A percentile compares a stretch with the other conserved stretches of the same genome.
Conservation (phyloP, 2,329 filamentous ascomycete species). For the Aspergillus nomiae region DNA sequence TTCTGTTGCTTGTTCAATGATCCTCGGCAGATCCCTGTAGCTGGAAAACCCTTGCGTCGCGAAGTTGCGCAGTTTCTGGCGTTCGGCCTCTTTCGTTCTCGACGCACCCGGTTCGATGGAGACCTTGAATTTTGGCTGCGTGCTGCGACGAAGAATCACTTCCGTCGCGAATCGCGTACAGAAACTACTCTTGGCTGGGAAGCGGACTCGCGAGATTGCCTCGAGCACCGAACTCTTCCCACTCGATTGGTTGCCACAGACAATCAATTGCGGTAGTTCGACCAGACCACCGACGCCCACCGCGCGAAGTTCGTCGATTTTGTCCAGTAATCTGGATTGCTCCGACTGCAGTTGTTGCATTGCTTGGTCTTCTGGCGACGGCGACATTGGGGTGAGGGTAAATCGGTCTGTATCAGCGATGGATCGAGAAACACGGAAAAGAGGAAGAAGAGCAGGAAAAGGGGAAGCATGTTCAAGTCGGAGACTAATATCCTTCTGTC, state of each 20-base stretch:
- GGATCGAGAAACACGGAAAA: background rate
- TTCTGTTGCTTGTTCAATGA: slow-evolving; percentile 57
- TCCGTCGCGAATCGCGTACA: slow-evolving; percentile 67
- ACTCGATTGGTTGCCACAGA: slow-evolving; percentile 62
- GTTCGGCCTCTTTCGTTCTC: slow-evolving; percentile 11
- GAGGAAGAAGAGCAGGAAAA: background rate
- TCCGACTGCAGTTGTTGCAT: slow-evolving; percentile 20
- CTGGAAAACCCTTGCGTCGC: slow-evolving; percentile 18
- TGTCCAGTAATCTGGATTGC: slow-evolving; percentile 54
- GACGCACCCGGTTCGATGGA: slow-evolving; percentile 43
- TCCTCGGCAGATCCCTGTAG: slow-evolving; percentile 37
- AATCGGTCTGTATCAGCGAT: background rate
- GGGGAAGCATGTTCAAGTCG: background rate
- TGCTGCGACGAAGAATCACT: slow-evolving; percentile 53
- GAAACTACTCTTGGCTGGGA: slow-evolving; percentile 57
- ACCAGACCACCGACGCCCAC: slow-evolving; percentile 53
- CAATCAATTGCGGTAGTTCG: slow-evolving; percentile 57
- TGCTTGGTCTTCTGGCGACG: slow-evolving; percentile 9
- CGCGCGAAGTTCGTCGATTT: slow-evolving; percentile 55
- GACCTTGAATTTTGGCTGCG: slow-evolving; percentile 42
- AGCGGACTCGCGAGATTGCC: slow-evolving; percentile 63
- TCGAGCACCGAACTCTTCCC: slow-evolving; percentile 68
- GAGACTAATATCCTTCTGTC: too few relatives aligned
- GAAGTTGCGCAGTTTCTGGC: slow-evolving; percentile 13
- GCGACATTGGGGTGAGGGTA: background rate